Conservation (phyloP, 441 rosid species). For the Erodium texanum region DNA sequence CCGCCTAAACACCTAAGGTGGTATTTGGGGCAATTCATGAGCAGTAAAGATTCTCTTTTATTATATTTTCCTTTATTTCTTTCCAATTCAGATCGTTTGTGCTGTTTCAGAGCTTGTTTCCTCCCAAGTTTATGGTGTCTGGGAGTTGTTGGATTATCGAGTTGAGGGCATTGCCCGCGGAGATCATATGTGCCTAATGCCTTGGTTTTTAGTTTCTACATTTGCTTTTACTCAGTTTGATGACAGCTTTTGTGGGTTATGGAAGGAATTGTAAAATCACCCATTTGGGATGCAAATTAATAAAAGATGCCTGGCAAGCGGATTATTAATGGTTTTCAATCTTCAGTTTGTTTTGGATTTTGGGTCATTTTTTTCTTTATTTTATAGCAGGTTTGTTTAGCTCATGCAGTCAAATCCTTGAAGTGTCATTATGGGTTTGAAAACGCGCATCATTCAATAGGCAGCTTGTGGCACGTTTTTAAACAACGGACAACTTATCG, state of each 20-base stretch:
- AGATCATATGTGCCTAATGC: background rate
- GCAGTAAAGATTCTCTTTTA: background rate
- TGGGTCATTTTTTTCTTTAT: background rate
- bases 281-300: constrained; percentile 3
- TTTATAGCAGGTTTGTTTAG: too few relatives aligned
- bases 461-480: too few relatives aligned
- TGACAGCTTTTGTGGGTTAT: background rate
- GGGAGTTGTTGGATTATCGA: background rate
- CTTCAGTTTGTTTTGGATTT: background rate
- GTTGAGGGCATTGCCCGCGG: background rate
- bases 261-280: background rate
- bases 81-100: background rate
- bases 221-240: background rate
- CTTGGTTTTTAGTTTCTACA: background rate
- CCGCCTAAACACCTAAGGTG: constrained; percentile 1
- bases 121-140: too few relatives aligned
- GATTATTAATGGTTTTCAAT: background rate
- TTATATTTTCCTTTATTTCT: background rate
- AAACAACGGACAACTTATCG: too few relatives aligned
- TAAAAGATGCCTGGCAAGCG: background rate
- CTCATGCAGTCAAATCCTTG: too few relatives aligned
- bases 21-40: background rate
- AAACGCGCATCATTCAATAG: too few relatives aligned
- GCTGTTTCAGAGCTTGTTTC: background rate
- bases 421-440: too few relatives aligned